phyloP scores from a whole-genome alignment of 1,284 basidiomycete genomes.

The Bjerkandera adusta region DNA sequence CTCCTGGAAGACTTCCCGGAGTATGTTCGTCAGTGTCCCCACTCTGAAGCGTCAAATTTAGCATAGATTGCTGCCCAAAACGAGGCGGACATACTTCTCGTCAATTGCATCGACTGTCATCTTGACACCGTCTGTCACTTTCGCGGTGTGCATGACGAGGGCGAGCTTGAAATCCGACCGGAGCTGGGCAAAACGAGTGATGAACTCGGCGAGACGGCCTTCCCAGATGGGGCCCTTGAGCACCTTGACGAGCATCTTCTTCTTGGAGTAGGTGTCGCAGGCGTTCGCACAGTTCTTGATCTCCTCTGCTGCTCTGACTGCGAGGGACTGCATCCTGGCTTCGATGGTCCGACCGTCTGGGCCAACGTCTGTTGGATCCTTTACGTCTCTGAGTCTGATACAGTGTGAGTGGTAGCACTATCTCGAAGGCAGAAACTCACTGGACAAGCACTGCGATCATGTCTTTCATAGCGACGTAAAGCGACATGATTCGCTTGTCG shows the following conservation, averaged over 20 bases:
- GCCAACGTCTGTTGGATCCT: constrained; percentile 11
- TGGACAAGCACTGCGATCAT: constrained; percentile 22
- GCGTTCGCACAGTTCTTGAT: constrained; percentile 31
- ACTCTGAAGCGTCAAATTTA: not conserved
- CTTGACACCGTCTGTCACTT: constrained; percentile 30
- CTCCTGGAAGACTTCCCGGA: constrained; percentile 16
- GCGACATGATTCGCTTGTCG: constrained; percentile 36
- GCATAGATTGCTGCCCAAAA: too few species aligned
- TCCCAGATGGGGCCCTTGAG: constrained; percentile 37
- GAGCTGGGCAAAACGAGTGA: constrained; percentile 27
- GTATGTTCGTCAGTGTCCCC: not conserved
- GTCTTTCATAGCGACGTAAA: constrained; percentile 25
- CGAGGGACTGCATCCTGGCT: constrained; percentile 21
- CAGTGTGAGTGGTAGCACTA: not conserved
- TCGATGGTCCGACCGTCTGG: constrained; percentile 20
- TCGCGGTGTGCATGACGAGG: constrained; percentile 31
- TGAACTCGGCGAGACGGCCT: constrained; percentile 28
- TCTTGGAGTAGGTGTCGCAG: constrained; percentile 33
- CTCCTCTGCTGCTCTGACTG: constrained; percentile 24
- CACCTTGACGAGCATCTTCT: constrained; percentile 33
- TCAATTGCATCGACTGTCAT: constrained; percentile 22
- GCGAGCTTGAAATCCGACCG: constrained; percentile 30
- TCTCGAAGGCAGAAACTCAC: constrained; percentile 28
- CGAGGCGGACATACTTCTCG: constrained; percentile 19
- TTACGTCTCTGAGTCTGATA: constrained; percentile 19